Percentiles rank a stretch among this genome's conserved stretches.
phyloP scores from a whole-genome alignment of 768 basidiomycete species.

The Serendipita sp. region DNA sequence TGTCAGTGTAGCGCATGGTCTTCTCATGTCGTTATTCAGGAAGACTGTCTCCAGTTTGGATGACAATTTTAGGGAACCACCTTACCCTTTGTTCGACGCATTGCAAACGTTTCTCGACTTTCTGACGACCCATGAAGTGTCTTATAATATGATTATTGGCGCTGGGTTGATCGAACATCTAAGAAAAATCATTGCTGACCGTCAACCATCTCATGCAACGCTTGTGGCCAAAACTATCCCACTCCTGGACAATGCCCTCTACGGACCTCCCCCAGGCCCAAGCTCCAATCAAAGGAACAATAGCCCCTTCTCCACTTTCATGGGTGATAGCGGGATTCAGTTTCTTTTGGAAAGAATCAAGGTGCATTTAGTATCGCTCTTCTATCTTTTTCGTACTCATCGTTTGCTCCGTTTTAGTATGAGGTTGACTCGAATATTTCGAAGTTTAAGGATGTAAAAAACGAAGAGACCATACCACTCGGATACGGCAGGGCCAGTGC shows the following conservation, averaged over 20 bases:
- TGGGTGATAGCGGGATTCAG: neutral
- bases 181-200: conserved; percentile 77
- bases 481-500: neutral
- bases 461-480: conserved; percentile 8
- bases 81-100: conserved; percentile 68
- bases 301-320: neutral
- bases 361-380: neutral
- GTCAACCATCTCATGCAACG: conserved; percentile 45
- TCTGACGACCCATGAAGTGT: conserved; percentile 68
- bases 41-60: conserved; percentile 62
- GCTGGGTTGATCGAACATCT: conserved; percentile 83
- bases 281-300: neutral
- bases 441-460: conserved; percentile 31
- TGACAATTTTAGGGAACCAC: conserved; percentile 44
- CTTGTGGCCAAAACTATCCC: conserved; percentile 84
- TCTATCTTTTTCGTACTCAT: neutral
- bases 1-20: conserved; percentile 91
- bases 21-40: conserved; percentile 76
- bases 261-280: conserved; percentile 27
- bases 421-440: conserved; percentile 53
- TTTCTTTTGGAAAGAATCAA: conserved; percentile 5
- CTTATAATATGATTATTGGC: conserved; percentile 86
- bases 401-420: conserved; percentile 25
- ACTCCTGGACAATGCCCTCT: conserved; percentile 81
- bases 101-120: conserved; percentile 75